A percentile compares a stretch with the other conserved stretches of the same genome.
phyloP scores from a whole-genome alignment of 441 rosid species.

The Pelargonium citronellum region DNA sequence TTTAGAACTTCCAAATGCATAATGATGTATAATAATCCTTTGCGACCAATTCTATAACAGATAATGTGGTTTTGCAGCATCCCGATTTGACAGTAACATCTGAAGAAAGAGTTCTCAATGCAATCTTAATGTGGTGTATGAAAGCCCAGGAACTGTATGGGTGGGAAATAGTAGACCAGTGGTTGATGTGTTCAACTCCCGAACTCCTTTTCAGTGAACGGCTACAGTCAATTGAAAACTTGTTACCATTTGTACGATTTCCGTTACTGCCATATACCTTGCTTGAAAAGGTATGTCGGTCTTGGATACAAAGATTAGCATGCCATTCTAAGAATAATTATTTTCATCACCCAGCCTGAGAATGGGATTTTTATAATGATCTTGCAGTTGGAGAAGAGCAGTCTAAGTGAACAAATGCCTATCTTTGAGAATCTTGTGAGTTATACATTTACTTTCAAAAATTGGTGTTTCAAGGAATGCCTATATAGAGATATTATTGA shows the following conservation, averaged over 20 bases:
- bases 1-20: slow-evolving; percentile 13
- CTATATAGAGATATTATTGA: not conserved
- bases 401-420: slow-evolving; percentile 41
- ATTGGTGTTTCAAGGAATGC: not conserved
- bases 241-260: slow-evolving; percentile 72
- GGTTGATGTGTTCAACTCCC: slow-evolving; percentile 34
- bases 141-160: slow-evolving; percentile 53
- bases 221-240: slow-evolving; percentile 47
- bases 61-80: slow-evolving; percentile 59
- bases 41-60: slow-evolving; percentile 22
- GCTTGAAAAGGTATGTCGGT: slow-evolving; percentile 57
- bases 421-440: slow-evolving; percentile 60
- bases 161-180: slow-evolving; percentile 69
- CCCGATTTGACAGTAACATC: slow-evolving; percentile 88
- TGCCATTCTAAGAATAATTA: slow-evolving; percentile 6
- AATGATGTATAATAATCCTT: slow-evolving; percentile 3
- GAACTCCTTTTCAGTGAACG: slow-evolving; percentile 56
- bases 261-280: slow-evolving; percentile 62
- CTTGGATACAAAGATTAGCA: slow-evolving; percentile 18
- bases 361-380: slow-evolving; percentile 15
- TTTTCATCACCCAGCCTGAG: not conserved
- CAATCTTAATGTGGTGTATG: slow-evolving; percentile 87
- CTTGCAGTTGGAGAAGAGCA: slow-evolving; percentile 70
- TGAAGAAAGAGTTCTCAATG: slow-evolving; percentile 85
- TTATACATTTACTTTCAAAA: slow-evolving; percentile 14